Percentiles rank a stretch among this genome's conserved stretches.
Conservation (phyloP, 140 eudicot genomes). For the Flaveria floridana region DNA sequence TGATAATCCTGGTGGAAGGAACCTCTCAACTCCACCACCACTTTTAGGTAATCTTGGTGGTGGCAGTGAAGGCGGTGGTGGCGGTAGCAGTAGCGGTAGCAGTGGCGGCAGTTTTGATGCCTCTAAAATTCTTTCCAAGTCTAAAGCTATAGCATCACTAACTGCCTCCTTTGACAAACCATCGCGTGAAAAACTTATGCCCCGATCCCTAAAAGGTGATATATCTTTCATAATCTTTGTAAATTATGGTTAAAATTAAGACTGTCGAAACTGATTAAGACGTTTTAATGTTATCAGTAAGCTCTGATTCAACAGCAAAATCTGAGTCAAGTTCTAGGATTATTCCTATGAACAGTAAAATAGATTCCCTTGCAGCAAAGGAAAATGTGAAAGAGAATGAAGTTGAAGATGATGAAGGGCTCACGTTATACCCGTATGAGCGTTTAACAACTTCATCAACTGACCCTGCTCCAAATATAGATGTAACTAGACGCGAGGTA, state of each 20-base stretch:
- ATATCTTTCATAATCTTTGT: neutral
- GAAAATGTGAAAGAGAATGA: slow-evolving; percentile 74
- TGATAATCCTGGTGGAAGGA: slow-evolving; percentile 64
- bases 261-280: neutral
- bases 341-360: slow-evolving; percentile 46
- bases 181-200: slow-evolving; percentile 51
- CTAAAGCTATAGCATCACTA: slow-evolving; percentile 67
- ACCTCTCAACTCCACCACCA: slow-evolving; percentile 91
- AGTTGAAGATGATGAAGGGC: slow-evolving; percentile 73
- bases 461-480: slow-evolving; percentile 75
- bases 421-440: slow-evolving; percentile 59
- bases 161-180: slow-evolving; percentile 62
- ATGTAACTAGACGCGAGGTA: slow-evolving; percentile 85
- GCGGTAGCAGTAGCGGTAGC: neutral
- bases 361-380: slow-evolving; percentile 42
- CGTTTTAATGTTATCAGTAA: slow-evolving; percentile 32
- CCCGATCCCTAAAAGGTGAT: slow-evolving; percentile 72
- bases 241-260: neutral
- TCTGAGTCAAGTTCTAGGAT: slow-evolving; percentile 47
- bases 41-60: neutral
- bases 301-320: slow-evolving; percentile 43
- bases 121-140: slow-evolving; percentile 42
- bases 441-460: slow-evolving; percentile 61
- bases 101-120: slow-evolving; percentile 46
- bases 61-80: slow-evolving; percentile 16